Percentiles rank a stretch among this genome's conserved stretches.
phyloP scores from a whole-genome alignment of 768 basidiomycete species.

The Collybiopsis confluens region DNA sequence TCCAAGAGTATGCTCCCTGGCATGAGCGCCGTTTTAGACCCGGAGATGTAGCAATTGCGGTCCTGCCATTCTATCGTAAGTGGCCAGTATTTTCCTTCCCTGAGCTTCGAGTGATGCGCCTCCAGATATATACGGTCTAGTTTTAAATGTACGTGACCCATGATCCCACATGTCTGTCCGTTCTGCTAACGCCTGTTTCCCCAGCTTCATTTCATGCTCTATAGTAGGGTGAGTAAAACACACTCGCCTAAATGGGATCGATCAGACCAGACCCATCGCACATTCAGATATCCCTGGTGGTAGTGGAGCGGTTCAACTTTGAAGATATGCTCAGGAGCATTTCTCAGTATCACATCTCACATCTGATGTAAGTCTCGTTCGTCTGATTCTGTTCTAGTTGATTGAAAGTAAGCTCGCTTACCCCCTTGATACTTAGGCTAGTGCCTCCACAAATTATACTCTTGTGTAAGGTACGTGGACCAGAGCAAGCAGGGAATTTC shows the following conservation, averaged over 20 bases:
- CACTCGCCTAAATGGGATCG: background rate
- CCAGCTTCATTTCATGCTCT: conserved; percentile 56
- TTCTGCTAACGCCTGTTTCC: background rate
- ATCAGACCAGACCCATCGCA: background rate
- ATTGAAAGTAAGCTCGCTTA: background rate
- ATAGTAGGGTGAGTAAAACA: conserved; percentile 42
- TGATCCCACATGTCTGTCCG: background rate
- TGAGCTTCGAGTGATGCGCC: background rate
- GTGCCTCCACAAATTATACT: conserved; percentile 57
- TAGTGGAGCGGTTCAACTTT: conserved; percentile 62
- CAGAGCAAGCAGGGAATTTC: too few relatives aligned
- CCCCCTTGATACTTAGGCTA: conserved; percentile 29
- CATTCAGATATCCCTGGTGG: conserved; percentile 45
- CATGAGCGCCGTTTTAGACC: conserved; percentile 50
- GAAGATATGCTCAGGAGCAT: conserved; percentile 60
- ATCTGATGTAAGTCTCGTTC: conserved; percentile 41
- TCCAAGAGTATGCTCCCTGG: conserved; percentile 37
- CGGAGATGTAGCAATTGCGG: conserved; percentile 58
- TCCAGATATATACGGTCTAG: conserved; percentile 62
- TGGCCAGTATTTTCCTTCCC: background rate
- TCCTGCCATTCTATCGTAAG: conserved; percentile 61
- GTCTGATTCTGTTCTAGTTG: background rate
- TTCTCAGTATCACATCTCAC: conserved; percentile 49
- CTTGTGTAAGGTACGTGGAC: conserved; percentile 50
- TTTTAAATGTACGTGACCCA: conserved; percentile 42